A percentile compares a stretch with the other conserved stretches of the same genome.
Conservation (phyloP, 371 early-diverging fungal genomes). For the Polyrhizophydium stewartii region DNA sequence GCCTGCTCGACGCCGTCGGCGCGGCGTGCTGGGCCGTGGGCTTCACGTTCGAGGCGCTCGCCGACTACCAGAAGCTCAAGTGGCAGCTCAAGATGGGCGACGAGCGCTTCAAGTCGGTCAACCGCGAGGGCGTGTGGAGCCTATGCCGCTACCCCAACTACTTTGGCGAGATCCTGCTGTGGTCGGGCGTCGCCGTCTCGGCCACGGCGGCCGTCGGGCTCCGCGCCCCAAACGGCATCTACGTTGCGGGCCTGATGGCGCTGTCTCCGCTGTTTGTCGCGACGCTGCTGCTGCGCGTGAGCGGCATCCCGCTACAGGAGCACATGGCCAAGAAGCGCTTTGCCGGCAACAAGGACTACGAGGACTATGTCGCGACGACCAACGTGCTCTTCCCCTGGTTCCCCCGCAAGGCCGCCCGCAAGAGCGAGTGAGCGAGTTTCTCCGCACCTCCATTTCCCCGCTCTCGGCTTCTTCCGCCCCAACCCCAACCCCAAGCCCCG, state of each 20-base stretch:
- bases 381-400: constrained; percentile 34
- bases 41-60: constrained; percentile 32
- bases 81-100: constrained; percentile 18
- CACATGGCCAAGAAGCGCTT: constrained; percentile 21
- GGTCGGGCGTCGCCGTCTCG: constrained; percentile 42
- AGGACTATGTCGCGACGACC: constrained; percentile 31
- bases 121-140: constrained; percentile 35
- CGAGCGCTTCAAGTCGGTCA: constrained; percentile 22
- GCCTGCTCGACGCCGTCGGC: constrained; percentile 30
- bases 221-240: not conserved
- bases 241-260: constrained; percentile 24
- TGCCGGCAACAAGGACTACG: constrained; percentile 21
- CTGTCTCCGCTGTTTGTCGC: constrained; percentile 39
- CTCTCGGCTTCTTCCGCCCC: no score
- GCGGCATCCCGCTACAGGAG: constrained; percentile 34
- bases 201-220: constrained; percentile 24
- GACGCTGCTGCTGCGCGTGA: constrained; percentile 25
- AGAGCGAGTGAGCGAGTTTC: no score
- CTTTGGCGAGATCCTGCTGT: constrained; percentile 41
- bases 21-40: constrained; percentile 37
- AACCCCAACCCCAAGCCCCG: no score
- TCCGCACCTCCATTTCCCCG: no score
- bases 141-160: constrained; percentile 47
- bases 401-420: constrained; percentile 8
- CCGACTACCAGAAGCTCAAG: constrained; percentile 36